Conservation (phyloP, 2,329 filamentous ascomycete species). For the Aspergillus arachidicola region DNA sequence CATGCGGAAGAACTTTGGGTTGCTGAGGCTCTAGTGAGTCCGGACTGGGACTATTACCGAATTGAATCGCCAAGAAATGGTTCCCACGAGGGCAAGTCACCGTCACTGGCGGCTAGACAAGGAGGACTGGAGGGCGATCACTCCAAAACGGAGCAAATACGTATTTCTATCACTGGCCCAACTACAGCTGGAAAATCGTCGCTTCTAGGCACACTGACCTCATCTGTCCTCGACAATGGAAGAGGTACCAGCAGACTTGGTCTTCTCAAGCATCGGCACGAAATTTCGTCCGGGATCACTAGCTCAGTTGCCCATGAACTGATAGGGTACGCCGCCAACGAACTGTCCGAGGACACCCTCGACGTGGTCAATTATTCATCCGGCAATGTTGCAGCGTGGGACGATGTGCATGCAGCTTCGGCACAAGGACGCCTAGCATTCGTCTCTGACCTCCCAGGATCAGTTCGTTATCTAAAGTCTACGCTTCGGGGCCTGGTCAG, state of each 20-base stretch:
- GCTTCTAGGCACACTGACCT: conserved; percentile 82
- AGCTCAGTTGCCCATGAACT: conserved; percentile 94
- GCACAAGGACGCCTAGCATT: conserved; percentile 77
- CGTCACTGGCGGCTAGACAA: not conserved
- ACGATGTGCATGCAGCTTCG: conserved; percentile 83
- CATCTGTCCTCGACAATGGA: conserved; percentile 86
- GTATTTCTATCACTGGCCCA: conserved; percentile 83
- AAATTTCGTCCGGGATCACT: conserved; percentile 87
- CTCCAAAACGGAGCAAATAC: conserved; percentile 71
- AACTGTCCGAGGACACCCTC: conserved; percentile 44
- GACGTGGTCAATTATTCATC: conserved; percentile 76
- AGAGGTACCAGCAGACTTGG: conserved; percentile 86
- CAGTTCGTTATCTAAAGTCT: conserved; percentile 85
- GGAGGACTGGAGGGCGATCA: conserved; percentile 26
- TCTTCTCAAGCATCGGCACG: conserved; percentile 88
- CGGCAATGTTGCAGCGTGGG: conserved; percentile 87
- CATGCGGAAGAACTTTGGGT: conserved; percentile 71
- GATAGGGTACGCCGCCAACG: conserved; percentile 69
- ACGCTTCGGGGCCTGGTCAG: conserved; percentile 88
- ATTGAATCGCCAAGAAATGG: conserved; percentile 17
- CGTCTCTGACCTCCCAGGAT: conserved; percentile 87
- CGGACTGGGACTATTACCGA: conserved; percentile 59
- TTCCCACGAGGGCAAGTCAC: conserved; percentile 2
- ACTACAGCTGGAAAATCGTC: conserved; percentile 93
- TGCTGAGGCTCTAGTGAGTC: conserved; percentile 85